Evolutionary conservation across 495 filamentous ascomycete genomes (phyloP).

Genomic region (Oidiodendron maius): DNA sequence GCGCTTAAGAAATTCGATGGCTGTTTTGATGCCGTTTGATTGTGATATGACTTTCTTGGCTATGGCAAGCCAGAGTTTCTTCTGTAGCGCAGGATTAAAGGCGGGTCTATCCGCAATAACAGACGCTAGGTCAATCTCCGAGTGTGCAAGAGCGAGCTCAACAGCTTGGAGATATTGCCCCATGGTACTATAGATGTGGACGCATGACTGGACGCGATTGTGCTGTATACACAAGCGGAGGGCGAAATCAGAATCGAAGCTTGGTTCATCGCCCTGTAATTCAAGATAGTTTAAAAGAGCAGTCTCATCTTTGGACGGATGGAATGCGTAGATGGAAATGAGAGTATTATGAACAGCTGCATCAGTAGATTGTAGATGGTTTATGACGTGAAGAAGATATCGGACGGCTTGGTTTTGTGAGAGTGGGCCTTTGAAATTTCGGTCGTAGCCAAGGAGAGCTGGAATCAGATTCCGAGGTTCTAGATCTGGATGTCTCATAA

Average conservation of each 20-base stretch:
- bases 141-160: conserved; percentile 79
- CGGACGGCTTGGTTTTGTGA: conserved; percentile 87
- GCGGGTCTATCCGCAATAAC: conserved; percentile 84
- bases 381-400: conserved; percentile 90
- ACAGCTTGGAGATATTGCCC: conserved; percentile 88
- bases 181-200: conserved; percentile 96
- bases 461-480: conserved; percentile 85
- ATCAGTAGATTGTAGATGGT: conserved; percentile 73
- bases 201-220: conserved; percentile 82
- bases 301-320: conserved; percentile 72
- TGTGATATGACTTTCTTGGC: conserved; percentile 87
- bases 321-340: conserved; percentile 90
- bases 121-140: conserved; percentile 83
- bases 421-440: conserved; percentile 55
- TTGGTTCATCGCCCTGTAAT: conserved; percentile 55
- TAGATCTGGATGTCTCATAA: conserved; percentile 89
- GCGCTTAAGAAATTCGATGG: conserved; percentile 87
- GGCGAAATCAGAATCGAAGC: conserved; percentile 96
- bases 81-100: conserved; percentile 71
- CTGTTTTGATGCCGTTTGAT: conserved; percentile 82
- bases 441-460: conserved; percentile 88
- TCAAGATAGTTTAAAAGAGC: conserved; percentile 85
- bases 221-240: conserved; percentile 92
- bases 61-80: conserved; percentile 90
- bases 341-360: conserved; percentile 97